Evolutionary conservation across 169 alveolate genomes (phyloP).

Genomic region (Plasmodium billcollinsi): DNA sequence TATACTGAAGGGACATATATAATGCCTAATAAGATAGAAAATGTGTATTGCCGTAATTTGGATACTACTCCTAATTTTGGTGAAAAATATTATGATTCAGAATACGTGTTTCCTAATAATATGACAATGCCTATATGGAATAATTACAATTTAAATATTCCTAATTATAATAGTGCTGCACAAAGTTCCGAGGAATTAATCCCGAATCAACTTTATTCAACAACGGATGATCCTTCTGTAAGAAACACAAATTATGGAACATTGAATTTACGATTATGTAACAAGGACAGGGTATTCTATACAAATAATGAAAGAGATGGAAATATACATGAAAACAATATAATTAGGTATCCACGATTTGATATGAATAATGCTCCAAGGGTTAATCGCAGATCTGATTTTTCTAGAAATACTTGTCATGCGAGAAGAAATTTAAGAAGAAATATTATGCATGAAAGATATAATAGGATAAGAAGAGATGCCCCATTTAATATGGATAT

Average conservation of each 20-base stretch:
- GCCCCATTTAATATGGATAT: slow-evolving; percentile 8
- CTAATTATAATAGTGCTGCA: slow-evolving; percentile 1
- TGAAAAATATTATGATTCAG: background rate
- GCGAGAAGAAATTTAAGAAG: slow-evolving; percentile 39
- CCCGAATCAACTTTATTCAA: background rate
- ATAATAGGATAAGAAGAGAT: slow-evolving; percentile 41
- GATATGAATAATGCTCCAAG: slow-evolving; percentile 15
- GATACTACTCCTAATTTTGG: background rate
- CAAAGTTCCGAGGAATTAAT: background rate
- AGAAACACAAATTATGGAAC: slow-evolving; percentile 9
- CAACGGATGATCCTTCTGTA: background rate
- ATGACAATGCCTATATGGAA: background rate
- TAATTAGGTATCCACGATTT: background rate
- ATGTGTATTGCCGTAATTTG: background rate
- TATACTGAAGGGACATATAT: background rate
- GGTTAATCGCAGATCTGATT: slow-evolving; percentile 15
- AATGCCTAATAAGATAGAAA: slow-evolving; percentile 1
- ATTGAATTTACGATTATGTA: background rate
- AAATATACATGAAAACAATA: slow-evolving; percentile 6
- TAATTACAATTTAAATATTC: background rate
- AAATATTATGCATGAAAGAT: slow-evolving; percentile 25
- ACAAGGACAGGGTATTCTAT: slow-evolving; percentile 12
- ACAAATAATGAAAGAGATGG: slow-evolving; percentile 4
- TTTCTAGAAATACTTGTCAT: slow-evolving; percentile 6
- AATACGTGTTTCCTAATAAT: background rate